Evolutionary conservation across 2,329 filamentous ascomycete species (phyloP).

Genomic region (Calonectria pauciramosa): DNA sequence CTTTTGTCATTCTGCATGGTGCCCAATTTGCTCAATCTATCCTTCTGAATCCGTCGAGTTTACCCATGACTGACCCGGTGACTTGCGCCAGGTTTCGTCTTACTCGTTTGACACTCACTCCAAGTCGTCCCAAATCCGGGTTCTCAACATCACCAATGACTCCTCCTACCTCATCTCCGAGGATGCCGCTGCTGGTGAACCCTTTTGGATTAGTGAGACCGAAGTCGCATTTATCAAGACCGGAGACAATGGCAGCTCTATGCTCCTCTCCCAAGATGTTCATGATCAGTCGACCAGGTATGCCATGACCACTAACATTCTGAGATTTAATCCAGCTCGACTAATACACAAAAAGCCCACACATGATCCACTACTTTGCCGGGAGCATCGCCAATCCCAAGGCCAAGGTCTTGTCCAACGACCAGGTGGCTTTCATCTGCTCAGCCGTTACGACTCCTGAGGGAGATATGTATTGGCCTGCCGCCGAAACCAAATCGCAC

Average conservation of each 20-base stretch:
- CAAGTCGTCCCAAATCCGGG: slow-evolving; percentile 76
- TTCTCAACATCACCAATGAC: slow-evolving; percentile 78
- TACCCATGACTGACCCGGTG: neutral
- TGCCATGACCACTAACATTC: slow-evolving; percentile 31
- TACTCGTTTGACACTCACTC: slow-evolving; percentile 86
- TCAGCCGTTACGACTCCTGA: slow-evolving; percentile 76
- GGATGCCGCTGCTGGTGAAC: slow-evolving; percentile 75
- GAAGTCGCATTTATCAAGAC: slow-evolving; percentile 70
- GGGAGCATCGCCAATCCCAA: slow-evolving; percentile 72
- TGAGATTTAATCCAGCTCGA: neutral
- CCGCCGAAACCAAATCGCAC: slow-evolving; percentile 69
- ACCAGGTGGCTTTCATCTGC: slow-evolving; percentile 67
- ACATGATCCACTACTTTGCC: slow-evolving; percentile 63
- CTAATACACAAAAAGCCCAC: slow-evolving; percentile 41
- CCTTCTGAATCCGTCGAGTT: neutral
- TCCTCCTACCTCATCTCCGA: slow-evolving; percentile 76
- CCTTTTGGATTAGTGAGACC: slow-evolving; percentile 81
- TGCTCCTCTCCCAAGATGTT: slow-evolving; percentile 57
- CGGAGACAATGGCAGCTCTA: slow-evolving; percentile 62
- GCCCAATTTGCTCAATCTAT: neutral
- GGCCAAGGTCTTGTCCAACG: slow-evolving; percentile 63
- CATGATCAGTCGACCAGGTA: slow-evolving; percentile 55
- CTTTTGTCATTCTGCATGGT: too few species aligned
- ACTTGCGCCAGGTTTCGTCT: slow-evolving; percentile 67
- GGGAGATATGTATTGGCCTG: slow-evolving; percentile 77